These are phyloP conservation scores for Senecio squalidus DNA, from an alignment of 140 eudicot genomes.

Conservation along the genomic window DNA sequence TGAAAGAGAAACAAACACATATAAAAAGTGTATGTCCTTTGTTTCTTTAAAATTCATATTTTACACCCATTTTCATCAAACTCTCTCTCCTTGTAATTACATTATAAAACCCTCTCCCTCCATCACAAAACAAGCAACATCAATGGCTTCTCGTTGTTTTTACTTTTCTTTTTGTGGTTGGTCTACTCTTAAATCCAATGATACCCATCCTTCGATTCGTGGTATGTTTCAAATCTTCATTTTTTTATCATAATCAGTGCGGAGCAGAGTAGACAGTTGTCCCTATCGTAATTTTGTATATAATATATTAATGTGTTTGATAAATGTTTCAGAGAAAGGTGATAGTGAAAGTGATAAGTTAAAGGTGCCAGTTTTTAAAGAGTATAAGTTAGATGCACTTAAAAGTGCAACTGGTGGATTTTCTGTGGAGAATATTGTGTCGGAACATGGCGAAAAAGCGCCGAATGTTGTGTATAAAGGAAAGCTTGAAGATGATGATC, in stretches of 20 bases:
- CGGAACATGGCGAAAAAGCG: constrained; percentile 93
- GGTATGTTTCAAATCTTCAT: constrained; percentile 20
- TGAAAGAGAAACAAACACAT: constrained; percentile 21
- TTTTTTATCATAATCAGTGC: neutral
- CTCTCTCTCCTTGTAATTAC: constrained; percentile 2
- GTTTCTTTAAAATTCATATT: constrained; percentile 11
- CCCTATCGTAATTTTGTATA: too few relatives aligned
- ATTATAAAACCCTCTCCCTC: constrained; percentile 12
- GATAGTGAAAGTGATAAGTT: constrained; percentile 40
- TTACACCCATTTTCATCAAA: constrained; percentile 8
- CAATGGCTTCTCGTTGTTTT: constrained; percentile 39
- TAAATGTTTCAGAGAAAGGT: constrained; percentile 39
- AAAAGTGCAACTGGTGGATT: constrained; percentile 72
- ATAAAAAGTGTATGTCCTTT: constrained; percentile 21
- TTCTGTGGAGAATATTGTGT: constrained; percentile 68
- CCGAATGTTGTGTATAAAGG: constrained; percentile 90
- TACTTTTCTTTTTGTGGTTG: constrained; percentile 34
- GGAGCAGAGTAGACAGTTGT: too few relatives aligned
- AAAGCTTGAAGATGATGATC: constrained; percentile 42
- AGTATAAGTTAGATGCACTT: constrained; percentile 67
- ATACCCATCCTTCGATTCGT: constrained; percentile 31
- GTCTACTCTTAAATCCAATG: constrained; percentile 31
- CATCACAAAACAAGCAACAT: constrained; percentile 7
- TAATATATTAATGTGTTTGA: constrained; percentile 14
- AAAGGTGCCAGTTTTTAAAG: constrained; percentile 51